These are phyloP conservation scores for Cryphonectria naterciae DNA, from an alignment of 2,329 filamentous ascomycete genomes.

Conservation along the genomic window DNA sequence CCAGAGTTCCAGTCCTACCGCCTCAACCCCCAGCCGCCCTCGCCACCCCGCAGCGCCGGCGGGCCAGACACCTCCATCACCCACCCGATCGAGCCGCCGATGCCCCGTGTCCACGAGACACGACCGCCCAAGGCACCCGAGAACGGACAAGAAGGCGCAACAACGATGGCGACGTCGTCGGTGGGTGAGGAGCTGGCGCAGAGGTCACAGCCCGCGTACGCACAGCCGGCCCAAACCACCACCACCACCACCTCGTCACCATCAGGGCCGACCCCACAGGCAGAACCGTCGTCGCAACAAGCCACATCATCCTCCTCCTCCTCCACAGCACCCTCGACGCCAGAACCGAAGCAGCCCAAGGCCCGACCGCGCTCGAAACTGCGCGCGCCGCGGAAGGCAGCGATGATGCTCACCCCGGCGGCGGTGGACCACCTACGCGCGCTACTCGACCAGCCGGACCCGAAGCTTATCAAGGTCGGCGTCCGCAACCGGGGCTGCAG, in stretches of 20 bases:
- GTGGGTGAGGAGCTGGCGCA: slow-evolving; percentile 69
- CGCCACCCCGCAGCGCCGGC: slow-evolving; percentile 48
- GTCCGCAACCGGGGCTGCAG: slow-evolving; percentile 95
- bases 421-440: slow-evolving; percentile 79
- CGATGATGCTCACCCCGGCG: slow-evolving; percentile 80
- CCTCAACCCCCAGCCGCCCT: slow-evolving; percentile 46
- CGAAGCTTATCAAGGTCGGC: slow-evolving; percentile 91
- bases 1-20: slow-evolving; percentile 57
- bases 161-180: slow-evolving; percentile 36
- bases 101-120: slow-evolving; percentile 58
- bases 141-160: slow-evolving; percentile 6
- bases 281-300: slow-evolving; percentile 8
- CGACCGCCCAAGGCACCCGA: slow-evolving; percentile 44
- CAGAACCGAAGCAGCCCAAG: slow-evolving; percentile 58
- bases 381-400: slow-evolving; percentile 78
- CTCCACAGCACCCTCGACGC: background rate
- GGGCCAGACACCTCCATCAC: slow-evolving; percentile 53
- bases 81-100: slow-evolving; percentile 42
- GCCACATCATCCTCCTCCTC: background rate
- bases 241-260: slow-evolving; percentile 29
- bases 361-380: slow-evolving; percentile 62
- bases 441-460: slow-evolving; percentile 81
- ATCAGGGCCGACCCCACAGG: slow-evolving; percentile 8
- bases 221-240: slow-evolving; percentile 32
- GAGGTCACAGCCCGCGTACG: slow-evolving; percentile 57